Conservation (phyloP, 148 eudicot genomes). For the Amaranthus hypochondriacus region DNA sequence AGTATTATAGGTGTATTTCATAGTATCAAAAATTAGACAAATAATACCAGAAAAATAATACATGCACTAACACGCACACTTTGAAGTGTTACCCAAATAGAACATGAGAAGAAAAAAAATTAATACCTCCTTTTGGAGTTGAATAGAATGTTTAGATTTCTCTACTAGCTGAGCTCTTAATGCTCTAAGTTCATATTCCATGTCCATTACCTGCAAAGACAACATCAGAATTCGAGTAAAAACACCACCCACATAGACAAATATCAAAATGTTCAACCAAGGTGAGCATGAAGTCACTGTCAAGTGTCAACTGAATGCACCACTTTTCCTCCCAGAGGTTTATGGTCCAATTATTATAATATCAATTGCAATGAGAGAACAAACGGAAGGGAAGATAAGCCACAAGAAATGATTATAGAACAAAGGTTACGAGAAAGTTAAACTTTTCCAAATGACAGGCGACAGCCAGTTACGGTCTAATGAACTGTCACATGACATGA, state of each 20-base stretch:
- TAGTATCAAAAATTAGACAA: background rate
- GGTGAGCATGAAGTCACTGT: background rate
- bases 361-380: background rate
- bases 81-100: background rate
- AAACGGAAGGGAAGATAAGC: background rate
- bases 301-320: background rate
- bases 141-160: slow-evolving; percentile 77
- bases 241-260: background rate
- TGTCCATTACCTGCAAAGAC: slow-evolving; percentile 88
- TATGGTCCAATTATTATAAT: background rate
- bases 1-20: background rate
- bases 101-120: background rate
- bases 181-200: slow-evolving; percentile 97
- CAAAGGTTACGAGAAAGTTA: background rate
- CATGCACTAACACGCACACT: background rate
- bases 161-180: slow-evolving; percentile 81
- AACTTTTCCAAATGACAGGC: background rate
- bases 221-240: background rate
- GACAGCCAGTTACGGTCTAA: background rate
- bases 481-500: background rate
- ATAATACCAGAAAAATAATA: no score
- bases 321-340: background rate
- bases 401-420: background rate
- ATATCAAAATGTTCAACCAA: background rate
- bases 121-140: slow-evolving; percentile 86